Evolutionary conservation across 495 filamentous ascomycete species (phyloP).

Genomic region (Mycothermus thermophilus): DNA sequence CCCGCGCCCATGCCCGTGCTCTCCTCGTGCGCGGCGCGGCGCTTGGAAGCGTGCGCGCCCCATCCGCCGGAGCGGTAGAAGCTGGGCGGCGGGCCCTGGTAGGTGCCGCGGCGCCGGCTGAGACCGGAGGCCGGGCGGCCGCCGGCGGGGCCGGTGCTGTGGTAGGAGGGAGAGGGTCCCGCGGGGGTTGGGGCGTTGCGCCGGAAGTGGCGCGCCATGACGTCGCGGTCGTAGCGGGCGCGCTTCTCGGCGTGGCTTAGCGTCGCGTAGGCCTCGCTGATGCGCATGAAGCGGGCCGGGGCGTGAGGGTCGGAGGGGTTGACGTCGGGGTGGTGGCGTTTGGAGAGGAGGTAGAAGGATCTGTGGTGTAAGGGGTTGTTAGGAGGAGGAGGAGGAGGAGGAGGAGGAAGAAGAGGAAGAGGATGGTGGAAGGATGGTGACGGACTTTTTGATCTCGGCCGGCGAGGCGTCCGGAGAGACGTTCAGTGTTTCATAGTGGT

Average conservation of each 20-base stretch:
- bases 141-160: conserved; percentile 43
- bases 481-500: conserved; percentile 74
- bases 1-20: conserved; percentile 17
- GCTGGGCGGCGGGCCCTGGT: conserved; percentile 74
- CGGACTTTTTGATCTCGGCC: conserved; percentile 72
- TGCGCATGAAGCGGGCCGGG: conserved; percentile 62
- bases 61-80: conserved; percentile 75
- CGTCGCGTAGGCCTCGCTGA: conserved; percentile 74
- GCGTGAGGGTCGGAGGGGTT: conserved; percentile 66
- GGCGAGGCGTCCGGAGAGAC: conserved; percentile 52
- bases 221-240: conserved; percentile 63
- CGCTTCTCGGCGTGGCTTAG: conserved; percentile 61
- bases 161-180: conserved; percentile 30
- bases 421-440: neutral
- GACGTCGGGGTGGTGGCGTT: conserved; percentile 84
- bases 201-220: conserved; percentile 14
- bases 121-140: conserved; percentile 69
- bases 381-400: conserved; percentile 4
- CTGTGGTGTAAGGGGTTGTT: conserved; percentile 20
- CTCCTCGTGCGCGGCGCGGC: conserved; percentile 31
- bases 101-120: conserved; percentile 56
- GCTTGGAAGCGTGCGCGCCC: conserved; percentile 38
- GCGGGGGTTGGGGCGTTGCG: conserved; percentile 20
- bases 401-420: neutral
- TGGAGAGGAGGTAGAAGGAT: conserved; percentile 87